Evolutionary conservation across 331 rosid genomes (phyloP).

Genomic region (Rhamnella rubrinervis): DNA sequence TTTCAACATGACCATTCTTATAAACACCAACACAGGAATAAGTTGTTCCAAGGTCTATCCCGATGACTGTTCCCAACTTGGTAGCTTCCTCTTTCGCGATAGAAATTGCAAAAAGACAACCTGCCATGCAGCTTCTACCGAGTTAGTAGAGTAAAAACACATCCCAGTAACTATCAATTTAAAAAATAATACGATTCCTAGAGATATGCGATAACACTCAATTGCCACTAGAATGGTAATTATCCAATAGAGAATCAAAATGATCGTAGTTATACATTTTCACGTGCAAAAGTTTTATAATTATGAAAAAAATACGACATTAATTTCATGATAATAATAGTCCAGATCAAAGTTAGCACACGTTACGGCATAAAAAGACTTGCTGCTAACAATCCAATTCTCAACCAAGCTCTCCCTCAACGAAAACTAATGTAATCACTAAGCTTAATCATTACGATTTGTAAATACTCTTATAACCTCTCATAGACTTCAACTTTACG

Average conservation of each 20-base stretch:
- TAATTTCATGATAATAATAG: neutral
- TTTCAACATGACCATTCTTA: constrained; percentile 86
- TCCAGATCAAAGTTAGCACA: neutral
- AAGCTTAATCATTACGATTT: neutral
- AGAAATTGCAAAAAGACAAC: constrained; percentile 75
- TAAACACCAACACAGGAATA: constrained; percentile 95
- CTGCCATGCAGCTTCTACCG: constrained; percentile 28
- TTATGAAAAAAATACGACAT: neutral
- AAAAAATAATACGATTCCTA: neutral
- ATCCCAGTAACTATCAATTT: neutral
- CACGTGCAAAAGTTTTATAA: neutral
- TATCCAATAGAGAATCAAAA: no score
- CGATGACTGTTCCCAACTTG: constrained; percentile 86
- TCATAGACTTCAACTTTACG: neutral
- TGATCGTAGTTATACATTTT: no score
- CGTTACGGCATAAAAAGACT: no score
- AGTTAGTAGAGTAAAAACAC: constrained; percentile 6
- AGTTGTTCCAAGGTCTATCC: constrained; percentile 91
- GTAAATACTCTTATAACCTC: no score
- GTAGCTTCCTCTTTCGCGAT: constrained; percentile 80
- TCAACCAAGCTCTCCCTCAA: neutral
- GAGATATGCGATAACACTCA: neutral
- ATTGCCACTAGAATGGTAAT: neutral
- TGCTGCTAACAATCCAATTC: no score
- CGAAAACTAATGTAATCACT: neutral